Conservation (phyloP, 2,329 filamentous ascomycete species). For the Emmonsia crescens region DNA sequence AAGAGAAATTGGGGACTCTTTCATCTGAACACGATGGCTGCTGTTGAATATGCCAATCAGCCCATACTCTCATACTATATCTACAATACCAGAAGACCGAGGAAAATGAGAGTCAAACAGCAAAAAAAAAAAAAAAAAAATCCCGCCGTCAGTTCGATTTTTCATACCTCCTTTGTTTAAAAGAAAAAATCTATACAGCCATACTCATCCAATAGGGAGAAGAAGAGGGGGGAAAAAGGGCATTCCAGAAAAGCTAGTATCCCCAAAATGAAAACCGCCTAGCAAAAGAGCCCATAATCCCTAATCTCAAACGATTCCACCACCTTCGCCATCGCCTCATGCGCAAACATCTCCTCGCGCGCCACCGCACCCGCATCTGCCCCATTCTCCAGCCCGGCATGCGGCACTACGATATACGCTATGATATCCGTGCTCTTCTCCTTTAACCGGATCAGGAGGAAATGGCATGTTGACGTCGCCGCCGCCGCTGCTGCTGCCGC, state of each 20-base stretch:
- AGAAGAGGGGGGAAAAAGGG: neutral
- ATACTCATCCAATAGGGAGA: neutral
- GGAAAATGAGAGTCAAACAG: neutral
- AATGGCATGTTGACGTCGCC: conserved; percentile 48
- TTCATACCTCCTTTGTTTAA: neutral
- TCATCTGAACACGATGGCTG: neutral
- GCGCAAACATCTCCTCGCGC: conserved; percentile 48
- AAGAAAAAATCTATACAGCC: neutral
- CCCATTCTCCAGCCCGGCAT: conserved; percentile 60
- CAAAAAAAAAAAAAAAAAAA: neutral
- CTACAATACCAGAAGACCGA: neutral
- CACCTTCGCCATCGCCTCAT: conserved; percentile 36
- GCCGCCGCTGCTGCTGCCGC: neutral
- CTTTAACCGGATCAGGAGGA: conserved; percentile 67
- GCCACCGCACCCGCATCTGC: conserved; percentile 58
- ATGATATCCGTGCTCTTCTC: conserved; percentile 68
- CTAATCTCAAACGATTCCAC: conserved; percentile 65
- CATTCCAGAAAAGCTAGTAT: neutral
- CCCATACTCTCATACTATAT: neutral
- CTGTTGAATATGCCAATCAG: neutral
- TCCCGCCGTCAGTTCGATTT: neutral
- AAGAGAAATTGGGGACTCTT: neutral
- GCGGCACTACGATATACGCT: conserved; percentile 79
- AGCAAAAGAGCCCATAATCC: conserved; percentile 35
- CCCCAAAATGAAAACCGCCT: neutral